These are phyloP conservation scores for Fagopyrum esculentum DNA, from an alignment of 148 eudicot genomes.

Conservation along the genomic window DNA sequence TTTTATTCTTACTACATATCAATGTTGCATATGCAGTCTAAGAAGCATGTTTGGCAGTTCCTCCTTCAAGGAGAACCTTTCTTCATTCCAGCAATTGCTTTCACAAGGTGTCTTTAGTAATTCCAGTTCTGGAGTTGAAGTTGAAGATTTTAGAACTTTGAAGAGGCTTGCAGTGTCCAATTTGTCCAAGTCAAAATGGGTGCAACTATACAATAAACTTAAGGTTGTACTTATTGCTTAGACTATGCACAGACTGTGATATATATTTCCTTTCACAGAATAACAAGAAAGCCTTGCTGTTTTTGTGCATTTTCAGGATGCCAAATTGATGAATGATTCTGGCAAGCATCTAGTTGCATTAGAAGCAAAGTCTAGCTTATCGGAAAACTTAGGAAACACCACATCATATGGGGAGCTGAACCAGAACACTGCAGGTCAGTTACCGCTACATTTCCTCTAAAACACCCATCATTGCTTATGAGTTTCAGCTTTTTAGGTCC, in stretches of 20 bases:
- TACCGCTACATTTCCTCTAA: background rate
- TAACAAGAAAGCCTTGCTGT: background rate
- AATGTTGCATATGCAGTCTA: slow-evolving; percentile 32
- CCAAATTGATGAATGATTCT: slow-evolving; percentile 26
- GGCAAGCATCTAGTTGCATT: slow-evolving; percentile 31
- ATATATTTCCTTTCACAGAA: background rate
- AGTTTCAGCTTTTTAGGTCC: background rate
- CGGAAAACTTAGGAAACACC: slow-evolving; percentile 29
- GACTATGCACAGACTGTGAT: slow-evolving; percentile 10
- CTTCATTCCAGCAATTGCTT: slow-evolving; percentile 68
- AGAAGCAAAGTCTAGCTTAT: slow-evolving; percentile 29
- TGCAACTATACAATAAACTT: slow-evolving; percentile 54
- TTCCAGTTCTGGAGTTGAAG: slow-evolving; percentile 35
- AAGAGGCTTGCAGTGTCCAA: slow-evolving; percentile 60
- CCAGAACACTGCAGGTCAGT: slow-evolving; percentile 1
- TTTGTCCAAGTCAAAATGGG: slow-evolving; percentile 64
- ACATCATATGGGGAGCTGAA: slow-evolving; percentile 9
- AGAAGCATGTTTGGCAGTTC: slow-evolving; percentile 54
- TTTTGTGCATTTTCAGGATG: slow-evolving; percentile 36
- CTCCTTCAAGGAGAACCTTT: slow-evolving; percentile 63
- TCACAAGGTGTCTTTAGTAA: slow-evolving; percentile 71
- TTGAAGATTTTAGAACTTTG: slow-evolving; percentile 50
- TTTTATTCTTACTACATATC: slow-evolving; percentile 3
- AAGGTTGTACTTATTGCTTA: slow-evolving; percentile 35
- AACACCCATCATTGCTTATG: background rate